Conservation (phyloP, 1,139 yeast species). For the Yamadazyma pseudoaaseri region DNA sequence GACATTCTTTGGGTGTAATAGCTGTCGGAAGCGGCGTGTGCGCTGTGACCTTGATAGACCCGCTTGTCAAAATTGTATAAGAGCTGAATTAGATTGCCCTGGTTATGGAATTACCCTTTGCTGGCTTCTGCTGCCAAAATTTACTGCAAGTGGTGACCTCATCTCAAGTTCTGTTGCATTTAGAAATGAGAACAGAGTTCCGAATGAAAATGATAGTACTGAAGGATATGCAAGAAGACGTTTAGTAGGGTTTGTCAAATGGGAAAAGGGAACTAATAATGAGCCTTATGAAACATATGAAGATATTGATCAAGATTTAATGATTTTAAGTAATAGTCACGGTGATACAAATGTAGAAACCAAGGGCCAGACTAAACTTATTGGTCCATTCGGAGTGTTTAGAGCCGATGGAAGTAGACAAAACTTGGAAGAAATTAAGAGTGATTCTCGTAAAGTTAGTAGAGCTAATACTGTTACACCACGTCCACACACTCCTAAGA, state of each 20-base stretch:
- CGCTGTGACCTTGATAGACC: constrained; percentile 49
- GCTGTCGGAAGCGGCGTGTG: constrained; percentile 49
- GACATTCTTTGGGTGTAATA: constrained; percentile 52
- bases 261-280: constrained; percentile 37
- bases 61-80: constrained; percentile 40
- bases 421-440: neutral
- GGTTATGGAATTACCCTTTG: constrained; percentile 81
- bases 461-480: neutral
- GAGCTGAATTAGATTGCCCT: constrained; percentile 61
- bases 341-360: constrained; percentile 29
- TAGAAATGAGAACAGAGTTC: constrained; percentile 13
- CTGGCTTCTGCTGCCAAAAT: constrained; percentile 65
- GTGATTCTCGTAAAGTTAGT: neutral
- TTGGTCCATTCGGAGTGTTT: constrained; percentile 88
- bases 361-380: constrained; percentile 51
- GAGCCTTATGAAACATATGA: constrained; percentile 69
- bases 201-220: constrained; percentile 21
- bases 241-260: constrained; percentile 72
- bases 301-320: constrained; percentile 76
- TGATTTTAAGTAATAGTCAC: constrained; percentile 56
- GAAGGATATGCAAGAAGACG: constrained; percentile 52
- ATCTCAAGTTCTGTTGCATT: constrained; percentile 15
- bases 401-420: constrained; percentile 3
- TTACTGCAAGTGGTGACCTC: constrained; percentile 23
- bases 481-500: neutral